phyloP scores from a whole-genome alignment of 163 green algal species.

The Chlamydomonas reinhardtii region DNA sequence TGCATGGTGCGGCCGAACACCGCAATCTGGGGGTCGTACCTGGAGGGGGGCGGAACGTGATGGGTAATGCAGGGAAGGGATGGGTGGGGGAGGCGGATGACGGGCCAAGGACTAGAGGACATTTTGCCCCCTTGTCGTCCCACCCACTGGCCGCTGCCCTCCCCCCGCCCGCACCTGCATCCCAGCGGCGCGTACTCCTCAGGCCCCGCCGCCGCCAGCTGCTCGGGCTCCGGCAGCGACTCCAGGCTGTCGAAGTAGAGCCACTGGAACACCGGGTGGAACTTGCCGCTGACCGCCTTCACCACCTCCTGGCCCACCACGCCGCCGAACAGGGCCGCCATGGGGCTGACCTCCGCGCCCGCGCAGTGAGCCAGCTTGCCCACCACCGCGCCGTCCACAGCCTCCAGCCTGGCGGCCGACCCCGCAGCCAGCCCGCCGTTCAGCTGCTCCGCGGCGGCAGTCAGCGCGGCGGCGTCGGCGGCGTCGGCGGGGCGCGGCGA shows the following conservation, averaged over 20 bases:
- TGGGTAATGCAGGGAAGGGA: not conserved
- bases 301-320: constrained; percentile 98
- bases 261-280: constrained; percentile 95
- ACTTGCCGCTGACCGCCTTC: constrained; percentile 97
- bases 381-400: constrained; percentile 83
- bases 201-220: constrained; percentile 58
- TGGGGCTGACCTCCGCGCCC: constrained; percentile 89
- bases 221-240: constrained; percentile 81
- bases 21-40: constrained; percentile 93
- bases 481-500: constrained; percentile 72
- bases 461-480: constrained; percentile 81
- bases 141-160: not conserved
- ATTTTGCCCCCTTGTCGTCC: no score
- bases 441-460: constrained; percentile 74
- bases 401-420: constrained; percentile 54
- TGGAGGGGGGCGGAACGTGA: constrained; percentile 15
- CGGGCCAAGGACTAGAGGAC: no score
- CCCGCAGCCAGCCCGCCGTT: constrained; percentile 65
- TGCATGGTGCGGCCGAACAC: constrained; percentile 91
- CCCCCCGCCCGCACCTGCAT: constrained; percentile 55
- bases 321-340: constrained; percentile 97
- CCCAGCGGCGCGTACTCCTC: constrained; percentile 81
- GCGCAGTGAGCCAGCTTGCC: constrained; percentile 75
- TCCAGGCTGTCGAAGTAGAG: constrained; percentile 95
- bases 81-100: not conserved